These are phyloP conservation scores for Alternaria sp. DNA, from an alignment of 2,329 filamentous ascomycete genomes.

Conservation along the genomic window DNA sequence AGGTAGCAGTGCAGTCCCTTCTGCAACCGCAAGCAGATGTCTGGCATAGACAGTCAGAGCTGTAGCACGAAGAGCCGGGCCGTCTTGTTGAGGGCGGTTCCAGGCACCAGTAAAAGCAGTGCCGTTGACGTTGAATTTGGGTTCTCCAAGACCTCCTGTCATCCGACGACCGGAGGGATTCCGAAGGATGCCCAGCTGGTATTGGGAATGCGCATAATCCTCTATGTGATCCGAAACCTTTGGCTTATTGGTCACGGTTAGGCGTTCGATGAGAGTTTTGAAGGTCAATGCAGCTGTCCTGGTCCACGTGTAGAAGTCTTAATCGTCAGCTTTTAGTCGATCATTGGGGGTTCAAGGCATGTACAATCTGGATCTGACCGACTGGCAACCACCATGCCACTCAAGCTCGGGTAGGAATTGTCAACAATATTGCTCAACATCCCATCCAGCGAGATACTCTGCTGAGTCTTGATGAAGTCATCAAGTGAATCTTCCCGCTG, in stretches of 20 bases:
- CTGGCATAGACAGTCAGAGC: too few relatives aligned
- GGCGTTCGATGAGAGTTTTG: background rate
- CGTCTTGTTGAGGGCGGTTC: background rate
- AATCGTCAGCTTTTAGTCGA: rapidly evolving
- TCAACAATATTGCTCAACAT: background rate
- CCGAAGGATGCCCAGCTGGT: too few relatives aligned
- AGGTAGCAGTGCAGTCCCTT: too few relatives aligned
- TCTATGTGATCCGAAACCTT: too few relatives aligned
- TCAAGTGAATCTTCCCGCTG: background rate
- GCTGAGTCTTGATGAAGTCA: background rate
- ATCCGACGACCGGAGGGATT: too few relatives aligned
- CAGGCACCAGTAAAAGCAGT: too few relatives aligned
- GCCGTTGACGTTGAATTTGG: too few relatives aligned
- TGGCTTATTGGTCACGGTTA: too few relatives aligned
- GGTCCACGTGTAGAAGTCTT: background rate
- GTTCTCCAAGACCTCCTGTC: too few relatives aligned
- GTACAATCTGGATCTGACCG: background rate
- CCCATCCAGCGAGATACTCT: rapidly evolving
- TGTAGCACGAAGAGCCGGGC: background rate
- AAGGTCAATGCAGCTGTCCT: background rate
- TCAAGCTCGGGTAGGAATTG: too few relatives aligned
- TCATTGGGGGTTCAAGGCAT: background rate
- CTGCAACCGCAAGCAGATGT: too few relatives aligned
- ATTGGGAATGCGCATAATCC: too few relatives aligned
- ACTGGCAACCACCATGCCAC: background rate